phyloP scores from a whole-genome alignment of 2,329 filamentous ascomycete species.

The Fusarium newnesense region DNA sequence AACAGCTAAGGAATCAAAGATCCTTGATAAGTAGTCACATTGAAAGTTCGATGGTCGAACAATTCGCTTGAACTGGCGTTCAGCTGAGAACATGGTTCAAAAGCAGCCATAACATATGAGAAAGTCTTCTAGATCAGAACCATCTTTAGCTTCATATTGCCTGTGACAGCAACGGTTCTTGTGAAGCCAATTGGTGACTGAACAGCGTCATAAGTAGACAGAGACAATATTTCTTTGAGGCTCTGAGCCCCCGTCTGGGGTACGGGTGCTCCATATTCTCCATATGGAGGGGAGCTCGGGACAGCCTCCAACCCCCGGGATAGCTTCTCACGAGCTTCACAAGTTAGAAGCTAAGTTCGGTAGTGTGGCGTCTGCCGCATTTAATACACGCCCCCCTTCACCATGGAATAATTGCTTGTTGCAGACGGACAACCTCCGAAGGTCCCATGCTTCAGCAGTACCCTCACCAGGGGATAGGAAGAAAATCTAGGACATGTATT shows the following conservation, averaged over 20 bases:
- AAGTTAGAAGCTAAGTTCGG: neutral
- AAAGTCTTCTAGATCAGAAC: neutral
- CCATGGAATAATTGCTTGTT: slow-evolving; percentile 8
- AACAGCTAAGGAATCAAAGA: neutral
- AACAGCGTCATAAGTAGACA: neutral
- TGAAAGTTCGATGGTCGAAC: slow-evolving; percentile 5
- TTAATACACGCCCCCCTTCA: slow-evolving; percentile 25
- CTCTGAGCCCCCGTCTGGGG: slow-evolving; percentile 17
- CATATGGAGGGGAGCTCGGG: slow-evolving; percentile 19
- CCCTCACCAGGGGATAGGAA: neutral
- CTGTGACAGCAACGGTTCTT: neutral
- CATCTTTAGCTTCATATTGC: neutral
- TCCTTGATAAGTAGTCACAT: neutral
- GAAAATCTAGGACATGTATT: neutral
- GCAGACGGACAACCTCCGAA: slow-evolving; percentile 36
- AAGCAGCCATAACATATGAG: neutral
- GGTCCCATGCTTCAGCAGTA: slow-evolving; percentile 20
- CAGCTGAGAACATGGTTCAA: neutral
- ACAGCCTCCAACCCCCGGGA: slow-evolving; percentile 15
- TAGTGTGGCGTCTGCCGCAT: slow-evolving; percentile 14
- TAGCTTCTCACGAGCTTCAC: slow-evolving; percentile 23
- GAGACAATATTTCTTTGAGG: neutral
- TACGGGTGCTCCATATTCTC: slow-evolving; percentile 1
- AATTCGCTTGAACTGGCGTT: neutral
- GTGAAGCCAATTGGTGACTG: neutral